These are phyloP conservation scores for Begonia loranthoides DNA, from an alignment of 306 rosid species.

Conservation along the genomic window DNA sequence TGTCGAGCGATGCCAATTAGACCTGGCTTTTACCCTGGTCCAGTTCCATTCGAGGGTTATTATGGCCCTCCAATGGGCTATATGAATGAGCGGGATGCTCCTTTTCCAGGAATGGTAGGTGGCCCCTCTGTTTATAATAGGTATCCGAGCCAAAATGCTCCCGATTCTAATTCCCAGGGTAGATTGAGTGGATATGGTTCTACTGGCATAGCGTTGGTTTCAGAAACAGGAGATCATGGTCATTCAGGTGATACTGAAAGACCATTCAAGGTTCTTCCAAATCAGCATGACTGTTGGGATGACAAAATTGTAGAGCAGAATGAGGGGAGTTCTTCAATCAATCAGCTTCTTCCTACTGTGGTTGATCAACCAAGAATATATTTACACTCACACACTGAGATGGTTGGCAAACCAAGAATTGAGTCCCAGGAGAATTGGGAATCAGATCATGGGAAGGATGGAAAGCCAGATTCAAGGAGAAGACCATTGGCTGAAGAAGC, in stretches of 20 bases:
- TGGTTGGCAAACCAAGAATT: constrained; percentile 16
- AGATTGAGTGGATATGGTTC: constrained; percentile 44
- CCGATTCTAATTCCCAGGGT: constrained; percentile 50
- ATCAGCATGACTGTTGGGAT: constrained; percentile 54
- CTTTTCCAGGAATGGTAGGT: constrained; percentile 58
- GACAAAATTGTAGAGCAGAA: constrained; percentile 46
- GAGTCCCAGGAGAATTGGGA: constrained; percentile 24
- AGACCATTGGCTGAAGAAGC: constrained; percentile 27
- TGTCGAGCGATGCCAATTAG: constrained; percentile 73
- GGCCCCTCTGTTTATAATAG: constrained; percentile 51
- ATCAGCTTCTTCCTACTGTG: constrained; percentile 19
- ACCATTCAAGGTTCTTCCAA: constrained; percentile 81
- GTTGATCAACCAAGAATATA: constrained; percentile 30
- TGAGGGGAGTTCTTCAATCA: constrained; percentile 27
- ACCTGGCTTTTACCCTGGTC: constrained; percentile 80
- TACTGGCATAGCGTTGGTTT: constrained; percentile 27
- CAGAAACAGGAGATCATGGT: constrained; percentile 46
- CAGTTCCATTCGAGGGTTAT: constrained; percentile 68
- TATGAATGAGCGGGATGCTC: constrained; percentile 63
- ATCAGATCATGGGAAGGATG: constrained; percentile 34
- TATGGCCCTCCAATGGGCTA: constrained; percentile 65
- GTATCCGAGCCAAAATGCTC: constrained; percentile 43
- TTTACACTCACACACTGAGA: background rate
- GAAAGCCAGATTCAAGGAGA: constrained; percentile 30
- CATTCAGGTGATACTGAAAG: constrained; percentile 48